Evolutionary conservation across 2,329 filamentous ascomycete species (phyloP).

Genomic region (Corynespora cassiicola): DNA sequence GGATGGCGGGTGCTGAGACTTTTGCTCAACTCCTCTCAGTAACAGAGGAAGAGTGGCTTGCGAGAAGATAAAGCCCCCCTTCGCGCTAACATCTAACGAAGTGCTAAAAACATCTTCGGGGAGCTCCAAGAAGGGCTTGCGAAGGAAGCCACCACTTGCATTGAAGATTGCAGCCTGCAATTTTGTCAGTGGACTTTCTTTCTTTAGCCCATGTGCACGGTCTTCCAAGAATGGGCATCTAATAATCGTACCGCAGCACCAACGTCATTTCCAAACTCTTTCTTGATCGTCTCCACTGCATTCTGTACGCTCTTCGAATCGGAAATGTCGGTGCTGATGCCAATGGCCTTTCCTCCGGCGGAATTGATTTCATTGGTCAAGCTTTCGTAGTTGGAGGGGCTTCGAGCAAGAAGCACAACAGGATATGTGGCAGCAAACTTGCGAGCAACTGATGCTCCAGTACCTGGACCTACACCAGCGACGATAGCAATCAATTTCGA

Average conservation of each 20-base stretch:
- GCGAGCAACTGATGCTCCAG: slow-evolving; percentile 66
- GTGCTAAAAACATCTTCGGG: slow-evolving; percentile 63
- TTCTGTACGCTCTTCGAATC: slow-evolving; percentile 60
- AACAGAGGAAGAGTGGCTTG: slow-evolving; percentile 75
- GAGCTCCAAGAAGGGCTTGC: slow-evolving; percentile 68
- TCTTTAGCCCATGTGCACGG: neutral
- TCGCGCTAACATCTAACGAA: slow-evolving; percentile 54
- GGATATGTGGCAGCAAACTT: slow-evolving; percentile 70
- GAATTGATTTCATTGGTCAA: slow-evolving; percentile 73
- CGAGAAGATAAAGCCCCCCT: slow-evolving; percentile 78
- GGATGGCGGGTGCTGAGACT: slow-evolving; percentile 70
- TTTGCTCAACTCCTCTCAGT: slow-evolving; percentile 62
- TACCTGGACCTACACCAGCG: slow-evolving; percentile 76
- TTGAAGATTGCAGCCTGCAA: slow-evolving; percentile 73
- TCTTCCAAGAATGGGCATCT: neutral
- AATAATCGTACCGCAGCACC: slow-evolving; percentile 36
- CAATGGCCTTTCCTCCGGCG: slow-evolving; percentile 72
- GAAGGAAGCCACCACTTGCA: slow-evolving; percentile 63
- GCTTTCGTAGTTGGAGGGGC: slow-evolving; percentile 67
- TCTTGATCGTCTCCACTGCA: slow-evolving; percentile 69
- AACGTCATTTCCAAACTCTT: slow-evolving; percentile 61
- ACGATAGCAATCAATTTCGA: slow-evolving; percentile 70
- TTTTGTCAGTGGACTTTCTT: neutral
- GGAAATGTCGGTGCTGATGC: slow-evolving; percentile 71
- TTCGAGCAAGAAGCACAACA: slow-evolving; percentile 77